These are phyloP conservation scores for Thalia dealbata DNA, from an alignment of 176 grass and related monocot species.

Conservation along the genomic window DNA sequence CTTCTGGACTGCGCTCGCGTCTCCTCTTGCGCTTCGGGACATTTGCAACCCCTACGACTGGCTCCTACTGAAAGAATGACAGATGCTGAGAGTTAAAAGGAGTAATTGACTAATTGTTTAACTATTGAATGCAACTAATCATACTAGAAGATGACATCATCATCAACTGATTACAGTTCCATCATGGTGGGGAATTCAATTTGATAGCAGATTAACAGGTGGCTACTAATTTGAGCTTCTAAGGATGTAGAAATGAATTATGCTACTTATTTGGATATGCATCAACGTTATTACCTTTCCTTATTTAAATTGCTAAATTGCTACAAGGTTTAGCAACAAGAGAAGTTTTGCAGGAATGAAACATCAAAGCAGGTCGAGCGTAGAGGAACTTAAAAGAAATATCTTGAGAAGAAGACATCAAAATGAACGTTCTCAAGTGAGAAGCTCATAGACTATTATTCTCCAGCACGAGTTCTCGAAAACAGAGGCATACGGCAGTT, in stretches of 20 bases:
- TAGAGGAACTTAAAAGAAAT: background rate
- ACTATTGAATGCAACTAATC: background rate
- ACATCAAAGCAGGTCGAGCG: background rate
- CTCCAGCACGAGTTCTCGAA: too few relatives aligned
- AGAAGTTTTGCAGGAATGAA: background rate
- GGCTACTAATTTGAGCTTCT: background rate
- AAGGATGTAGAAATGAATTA: background rate
- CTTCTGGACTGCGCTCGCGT: conserved; percentile 50
- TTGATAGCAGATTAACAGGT: background rate
- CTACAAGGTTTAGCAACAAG: background rate
- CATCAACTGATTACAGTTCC: background rate
- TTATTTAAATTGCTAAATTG: background rate
- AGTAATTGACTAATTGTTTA: background rate
- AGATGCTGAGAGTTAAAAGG: background rate
- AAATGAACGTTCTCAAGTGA: background rate
- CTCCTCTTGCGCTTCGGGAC: conserved; percentile 69
- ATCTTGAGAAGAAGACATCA: background rate
- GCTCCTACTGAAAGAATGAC: conserved; percentile 19
- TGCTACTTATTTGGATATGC: background rate
- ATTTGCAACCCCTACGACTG: conserved; percentile 31
- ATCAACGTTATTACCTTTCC: background rate
- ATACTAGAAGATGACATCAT: background rate
- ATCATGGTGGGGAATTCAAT: background rate
- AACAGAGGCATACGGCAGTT: background rate
- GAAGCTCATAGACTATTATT: background rate